These are phyloP conservation scores for Helotiales sp. DNA, from an alignment of 2,329 filamentous ascomycete species.

Conservation along the genomic window DNA sequence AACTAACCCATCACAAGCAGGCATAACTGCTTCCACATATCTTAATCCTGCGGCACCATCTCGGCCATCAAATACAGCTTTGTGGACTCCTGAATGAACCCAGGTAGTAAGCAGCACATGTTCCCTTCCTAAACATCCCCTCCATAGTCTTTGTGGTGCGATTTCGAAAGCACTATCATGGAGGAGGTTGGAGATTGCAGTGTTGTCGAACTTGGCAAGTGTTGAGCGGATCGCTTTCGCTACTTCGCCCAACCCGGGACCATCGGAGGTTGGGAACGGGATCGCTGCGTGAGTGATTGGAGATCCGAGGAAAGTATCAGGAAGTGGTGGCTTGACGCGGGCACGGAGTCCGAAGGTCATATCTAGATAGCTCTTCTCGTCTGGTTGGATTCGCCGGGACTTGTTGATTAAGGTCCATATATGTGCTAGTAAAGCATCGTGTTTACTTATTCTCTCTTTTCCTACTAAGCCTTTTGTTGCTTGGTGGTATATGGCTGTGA, in stretches of 20 bases:
- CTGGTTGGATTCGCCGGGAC: conserved; percentile 35
- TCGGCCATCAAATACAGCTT: conserved; percentile 43
- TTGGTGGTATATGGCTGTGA: conserved; percentile 37
- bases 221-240: conserved; percentile 39
- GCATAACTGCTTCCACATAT: conserved; percentile 46
- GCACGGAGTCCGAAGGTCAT: conserved; percentile 42
- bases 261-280: conserved; percentile 16
- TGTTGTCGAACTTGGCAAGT: conserved; percentile 39
- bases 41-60: conserved; percentile 8
- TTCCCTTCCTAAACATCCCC: conserved; percentile 43
- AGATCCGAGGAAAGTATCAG: conserved; percentile 44
- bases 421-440: conserved; percentile 48
- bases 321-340: conserved; percentile 41
- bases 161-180: conserved; percentile 45
- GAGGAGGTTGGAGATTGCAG: conserved; percentile 41
- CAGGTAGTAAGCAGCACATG: conserved; percentile 48
- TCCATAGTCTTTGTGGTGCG: conserved; percentile 49
- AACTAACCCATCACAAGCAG: conserved; percentile 42
- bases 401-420: conserved; percentile 46
- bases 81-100: conserved; percentile 39
- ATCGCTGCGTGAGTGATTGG: conserved; percentile 44
- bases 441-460: conserved; percentile 38
- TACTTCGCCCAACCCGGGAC: neutral
- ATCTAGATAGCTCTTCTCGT: conserved; percentile 38
- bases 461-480: conserved; percentile 16